phyloP scores from a whole-genome alignment of 78 protist species.

The Dictyostelium brefeldianum region DNA sequence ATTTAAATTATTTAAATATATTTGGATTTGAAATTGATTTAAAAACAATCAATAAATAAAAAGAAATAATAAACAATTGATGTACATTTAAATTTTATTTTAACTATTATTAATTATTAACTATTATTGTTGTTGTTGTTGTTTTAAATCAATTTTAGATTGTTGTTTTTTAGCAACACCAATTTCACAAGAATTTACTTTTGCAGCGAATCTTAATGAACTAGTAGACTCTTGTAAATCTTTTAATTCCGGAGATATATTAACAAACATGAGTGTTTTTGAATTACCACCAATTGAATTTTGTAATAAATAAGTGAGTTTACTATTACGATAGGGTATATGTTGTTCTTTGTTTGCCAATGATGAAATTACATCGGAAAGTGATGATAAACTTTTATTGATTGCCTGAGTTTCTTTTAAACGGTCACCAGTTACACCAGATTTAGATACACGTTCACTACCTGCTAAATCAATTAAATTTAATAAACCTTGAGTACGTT shows the following conservation, averaged over 20 bases:
- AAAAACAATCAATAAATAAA: too few species aligned
- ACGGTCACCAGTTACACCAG: constrained; percentile 63
- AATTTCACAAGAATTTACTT: constrained; percentile 83
- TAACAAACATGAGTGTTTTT: constrained; percentile 94
- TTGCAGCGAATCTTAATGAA: constrained; percentile 80
- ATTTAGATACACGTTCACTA: constrained; percentile 81
- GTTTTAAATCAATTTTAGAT: constrained; percentile 10
- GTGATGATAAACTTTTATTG: constrained; percentile 91
- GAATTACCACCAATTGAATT: constrained; percentile 89
- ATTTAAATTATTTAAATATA: too few species aligned
- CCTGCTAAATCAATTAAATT: constrained; percentile 91
- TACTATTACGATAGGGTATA: constrained; percentile 78
- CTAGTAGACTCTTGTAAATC: constrained; percentile 76
- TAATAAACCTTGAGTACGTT: constrained; percentile 73
- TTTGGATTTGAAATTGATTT: too few species aligned
- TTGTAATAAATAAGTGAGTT: constrained; percentile 73
- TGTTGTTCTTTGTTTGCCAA: constrained; percentile 86
- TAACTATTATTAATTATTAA: too few species aligned
- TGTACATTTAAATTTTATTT: too few species aligned
- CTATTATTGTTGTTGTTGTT: neutral
- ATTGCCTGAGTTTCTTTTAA: constrained; percentile 93
- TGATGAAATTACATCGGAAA: constrained; percentile 94
- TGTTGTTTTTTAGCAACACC: constrained; percentile 80
- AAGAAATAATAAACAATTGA: too few species aligned
- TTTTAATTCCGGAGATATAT: constrained; percentile 84